phyloP scores from a whole-genome alignment of 2,329 filamentous ascomycete genomes.

The Talaromyces marneffei region DNA sequence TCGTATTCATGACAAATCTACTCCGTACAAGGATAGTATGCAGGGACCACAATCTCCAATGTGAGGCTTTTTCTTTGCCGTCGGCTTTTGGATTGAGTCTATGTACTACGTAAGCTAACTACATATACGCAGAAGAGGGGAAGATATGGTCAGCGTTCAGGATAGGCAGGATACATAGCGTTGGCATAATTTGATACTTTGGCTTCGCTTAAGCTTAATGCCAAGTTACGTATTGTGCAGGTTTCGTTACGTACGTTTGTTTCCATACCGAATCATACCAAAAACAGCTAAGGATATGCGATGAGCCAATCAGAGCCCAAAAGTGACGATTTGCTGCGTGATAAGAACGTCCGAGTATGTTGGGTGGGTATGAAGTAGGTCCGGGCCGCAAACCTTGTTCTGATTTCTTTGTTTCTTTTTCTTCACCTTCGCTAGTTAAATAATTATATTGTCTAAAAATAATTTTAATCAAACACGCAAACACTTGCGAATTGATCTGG shows the following conservation, averaged over 20 bases:
- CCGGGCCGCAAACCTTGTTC: constrained; percentile 12
- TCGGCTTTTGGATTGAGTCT: not conserved
- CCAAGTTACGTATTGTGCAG: not conserved
- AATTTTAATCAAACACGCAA: not conserved
- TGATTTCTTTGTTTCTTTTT: not conserved
- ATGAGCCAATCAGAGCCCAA: not conserved
- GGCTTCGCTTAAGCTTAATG: not conserved
- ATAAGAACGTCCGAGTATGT: constrained; percentile 8
- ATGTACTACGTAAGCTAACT: not conserved
- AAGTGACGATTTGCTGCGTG: not conserved
- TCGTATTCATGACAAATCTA: not conserved
- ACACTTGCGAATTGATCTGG: not conserved
- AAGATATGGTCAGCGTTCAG: not conserved
- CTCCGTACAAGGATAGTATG: constrained; percentile 9
- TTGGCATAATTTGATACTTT: not conserved
- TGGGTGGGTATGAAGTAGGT: constrained; percentile 6
- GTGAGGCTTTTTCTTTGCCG: not conserved
- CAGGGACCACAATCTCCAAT: constrained; percentile 8
- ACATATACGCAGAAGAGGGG: not conserved
- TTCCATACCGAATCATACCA: not conserved
- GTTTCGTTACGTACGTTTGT: not conserved
- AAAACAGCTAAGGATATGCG: not conserved
- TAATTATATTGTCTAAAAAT: not conserved
- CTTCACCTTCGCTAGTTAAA: not conserved
- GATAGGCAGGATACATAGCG: not conserved